phyloP scores from a whole-genome alignment of 2,329 filamentous ascomycete species.

The Aureobasidium sp. region DNA sequence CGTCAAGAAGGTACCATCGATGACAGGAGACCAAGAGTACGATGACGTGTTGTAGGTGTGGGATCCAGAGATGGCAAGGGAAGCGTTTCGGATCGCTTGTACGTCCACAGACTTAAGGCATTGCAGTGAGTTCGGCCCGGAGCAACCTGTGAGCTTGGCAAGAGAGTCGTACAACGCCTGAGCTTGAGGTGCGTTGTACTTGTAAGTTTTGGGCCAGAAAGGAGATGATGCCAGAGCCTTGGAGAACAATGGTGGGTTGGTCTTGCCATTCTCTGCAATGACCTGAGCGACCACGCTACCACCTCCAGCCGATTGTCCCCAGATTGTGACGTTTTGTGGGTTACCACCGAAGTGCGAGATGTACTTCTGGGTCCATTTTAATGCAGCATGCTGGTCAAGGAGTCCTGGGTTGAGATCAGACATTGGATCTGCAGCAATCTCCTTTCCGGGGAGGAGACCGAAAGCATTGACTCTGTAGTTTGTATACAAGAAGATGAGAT shows the following conservation, averaged over 20 bases:
- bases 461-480: slow-evolving; percentile 55
- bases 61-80: slow-evolving; percentile 41
- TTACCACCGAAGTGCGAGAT: slow-evolving; percentile 44
- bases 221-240: slow-evolving; percentile 48
- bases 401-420: slow-evolving; percentile 45
- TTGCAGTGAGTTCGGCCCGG: slow-evolving; percentile 39
- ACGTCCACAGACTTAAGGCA: slow-evolving; percentile 51
- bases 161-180: slow-evolving; percentile 47
- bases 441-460: slow-evolving; percentile 47
- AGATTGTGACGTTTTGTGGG: slow-evolving; percentile 34
- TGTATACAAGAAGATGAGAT: slow-evolving; percentile 46
- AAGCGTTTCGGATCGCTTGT: slow-evolving; percentile 48
- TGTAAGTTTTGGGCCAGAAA: slow-evolving; percentile 55
- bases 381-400: slow-evolving; percentile 44
- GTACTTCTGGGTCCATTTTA: slow-evolving; percentile 47
- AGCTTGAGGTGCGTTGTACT: slow-evolving; percentile 44
- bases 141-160: slow-evolving; percentile 43
- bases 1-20: slow-evolving; percentile 49
- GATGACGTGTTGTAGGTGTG: slow-evolving; percentile 50
- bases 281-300: slow-evolving; percentile 48
- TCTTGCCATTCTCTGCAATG: slow-evolving; percentile 42
- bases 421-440: slow-evolving; percentile 37
- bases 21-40: slow-evolving; percentile 55
- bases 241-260: slow-evolving; percentile 40
- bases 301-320: slow-evolving; percentile 48